A percentile compares a stretch with the other conserved stretches of the same genome.
Conservation (phyloP, 306 rosid species). For the Cucurbita moschata region DNA sequence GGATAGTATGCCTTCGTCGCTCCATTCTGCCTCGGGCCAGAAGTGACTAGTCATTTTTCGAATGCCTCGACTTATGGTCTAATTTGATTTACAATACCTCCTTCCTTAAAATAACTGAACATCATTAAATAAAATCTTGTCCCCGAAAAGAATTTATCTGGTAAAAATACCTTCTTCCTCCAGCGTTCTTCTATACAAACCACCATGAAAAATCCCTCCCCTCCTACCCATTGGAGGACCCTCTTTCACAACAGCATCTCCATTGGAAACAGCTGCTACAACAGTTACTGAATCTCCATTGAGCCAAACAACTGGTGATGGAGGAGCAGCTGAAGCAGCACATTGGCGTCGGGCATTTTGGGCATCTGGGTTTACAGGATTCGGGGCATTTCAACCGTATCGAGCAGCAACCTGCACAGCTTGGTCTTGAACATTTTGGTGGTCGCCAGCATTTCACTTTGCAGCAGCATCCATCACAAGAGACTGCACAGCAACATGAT, state of each 20-base stretch:
- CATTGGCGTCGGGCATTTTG: constrained; percentile 4
- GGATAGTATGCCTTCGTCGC: too few species aligned
- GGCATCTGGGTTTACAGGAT: constrained; percentile 13
- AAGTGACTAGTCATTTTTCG: too few species aligned
- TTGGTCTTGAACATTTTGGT: constrained; percentile 22
- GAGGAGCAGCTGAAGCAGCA: constrained; percentile 29
- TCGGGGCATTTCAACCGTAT: constrained; percentile 8
- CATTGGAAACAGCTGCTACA: neutral
- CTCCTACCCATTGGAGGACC: neutral
- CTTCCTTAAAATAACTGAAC: neutral
- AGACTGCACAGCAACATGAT: constrained; percentile 8
- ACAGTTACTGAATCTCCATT: neutral
- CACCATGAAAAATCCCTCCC: neutral
- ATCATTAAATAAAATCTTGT: constrained; percentile 1
- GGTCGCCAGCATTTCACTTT: constrained; percentile 24
- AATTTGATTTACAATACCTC: too few species aligned
- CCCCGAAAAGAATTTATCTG: constrained; percentile 4
- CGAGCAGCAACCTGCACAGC: constrained; percentile 25
- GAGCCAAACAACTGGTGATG: constrained; percentile 16
- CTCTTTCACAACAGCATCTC: constrained; percentile 2
- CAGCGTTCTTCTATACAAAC: constrained; percentile 8
- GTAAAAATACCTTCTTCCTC: neutral
- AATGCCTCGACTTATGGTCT: too few species aligned
- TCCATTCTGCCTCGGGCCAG: too few species aligned
- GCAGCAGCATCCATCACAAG: constrained; percentile 22